These are phyloP conservation scores for Boeremia lycopersici DNA, from an alignment of 2,329 filamentous ascomycete species.

Conservation along the genomic window DNA sequence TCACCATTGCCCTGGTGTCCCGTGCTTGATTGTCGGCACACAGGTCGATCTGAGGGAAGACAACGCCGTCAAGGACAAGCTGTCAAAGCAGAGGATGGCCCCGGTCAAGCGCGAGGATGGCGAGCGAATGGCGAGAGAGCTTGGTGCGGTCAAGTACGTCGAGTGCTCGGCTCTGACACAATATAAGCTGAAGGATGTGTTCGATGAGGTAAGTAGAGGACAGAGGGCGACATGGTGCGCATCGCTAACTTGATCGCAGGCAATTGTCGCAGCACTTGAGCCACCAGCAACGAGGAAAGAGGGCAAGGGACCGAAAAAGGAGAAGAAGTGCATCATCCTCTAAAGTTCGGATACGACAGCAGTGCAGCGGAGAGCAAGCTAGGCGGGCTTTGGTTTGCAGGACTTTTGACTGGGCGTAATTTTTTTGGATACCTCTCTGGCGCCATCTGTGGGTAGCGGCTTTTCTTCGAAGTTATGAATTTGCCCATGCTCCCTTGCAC, in stretches of 20 bases:
- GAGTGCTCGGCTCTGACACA: conserved; percentile 98
- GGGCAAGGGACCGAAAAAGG: conserved; percentile 43
- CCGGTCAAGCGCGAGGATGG: conserved; percentile 92
- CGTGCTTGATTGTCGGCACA: conserved; percentile 96
- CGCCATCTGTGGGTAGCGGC: conserved; percentile 50
- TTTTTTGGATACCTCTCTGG: conserved; percentile 50
- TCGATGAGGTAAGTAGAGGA: conserved; percentile 79
- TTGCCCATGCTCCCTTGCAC: conserved; percentile 23
- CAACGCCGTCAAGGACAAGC: conserved; percentile 82
- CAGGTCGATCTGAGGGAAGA: conserved; percentile 97
- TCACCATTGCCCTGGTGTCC: conserved; percentile 97
- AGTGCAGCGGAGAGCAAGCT: conserved; percentile 14
- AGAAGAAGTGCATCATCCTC: conserved; percentile 46
- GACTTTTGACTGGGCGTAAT: conserved; percentile 42
- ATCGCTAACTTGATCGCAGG: conserved; percentile 59
- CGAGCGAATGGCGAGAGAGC: conserved; percentile 93
- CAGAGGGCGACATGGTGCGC: not conserved
- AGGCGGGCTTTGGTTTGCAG: conserved; percentile 35
- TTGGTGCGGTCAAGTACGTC: conserved; percentile 98
- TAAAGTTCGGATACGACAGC: conserved; percentile 22
- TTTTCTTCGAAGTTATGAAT: conserved; percentile 38
- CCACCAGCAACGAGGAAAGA: conserved; percentile 74
- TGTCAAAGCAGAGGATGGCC: conserved; percentile 93
- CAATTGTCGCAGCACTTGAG: conserved; percentile 93
- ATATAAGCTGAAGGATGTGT: conserved; percentile 98